Evolutionary conservation across 2,329 filamentous ascomycete species (phyloP).

Genomic region (Anisogramma anomala): DNA sequence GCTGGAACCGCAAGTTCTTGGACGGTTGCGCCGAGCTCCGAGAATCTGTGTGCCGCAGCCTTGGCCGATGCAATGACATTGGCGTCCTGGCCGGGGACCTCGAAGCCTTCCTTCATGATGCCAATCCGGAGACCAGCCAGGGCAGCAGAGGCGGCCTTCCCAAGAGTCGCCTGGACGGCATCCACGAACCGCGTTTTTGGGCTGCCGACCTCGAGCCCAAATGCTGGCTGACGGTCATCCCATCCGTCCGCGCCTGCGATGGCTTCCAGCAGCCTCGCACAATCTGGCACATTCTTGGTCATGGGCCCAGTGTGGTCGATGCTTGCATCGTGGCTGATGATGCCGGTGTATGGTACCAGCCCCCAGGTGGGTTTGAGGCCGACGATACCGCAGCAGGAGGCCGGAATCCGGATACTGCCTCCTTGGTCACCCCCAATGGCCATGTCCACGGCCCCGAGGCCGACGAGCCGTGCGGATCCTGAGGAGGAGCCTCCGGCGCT

Average conservation of each 20-base stretch:
- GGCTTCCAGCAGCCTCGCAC: slow-evolving; percentile 26
- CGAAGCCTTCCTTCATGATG: slow-evolving; percentile 33
- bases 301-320: slow-evolving; percentile 36
- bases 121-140: slow-evolving; percentile 27
- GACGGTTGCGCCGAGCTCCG: slow-evolving; percentile 31
- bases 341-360: slow-evolving; percentile 33
- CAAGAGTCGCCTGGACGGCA: slow-evolving; percentile 2
- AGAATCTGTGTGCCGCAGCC: slow-evolving; percentile 26
- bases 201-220: slow-evolving; percentile 10
- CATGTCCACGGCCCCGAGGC: slow-evolving; percentile 14
- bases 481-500: slow-evolving; percentile 23
- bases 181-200: slow-evolving; percentile 8
- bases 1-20: slow-evolving; percentile 35
- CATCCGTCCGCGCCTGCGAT: slow-evolving; percentile 34
- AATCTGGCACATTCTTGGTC: slow-evolving; percentile 28
- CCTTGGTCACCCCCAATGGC: slow-evolving; percentile 20
- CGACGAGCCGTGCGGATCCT: slow-evolving; percentile 22
- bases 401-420: slow-evolving; percentile 23
- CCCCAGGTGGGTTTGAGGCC: slow-evolving; percentile 30
- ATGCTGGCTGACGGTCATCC: slow-evolving; percentile 21
- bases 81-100: slow-evolving; percentile 26
- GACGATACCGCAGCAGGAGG: slow-evolving; percentile 22
- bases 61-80: slow-evolving; percentile 29
- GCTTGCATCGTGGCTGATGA: slow-evolving; percentile 27
- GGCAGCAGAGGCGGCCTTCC: slow-evolving; percentile 1